These are phyloP conservation scores for Trichosporon ovoides DNA, from an alignment of 1,284 basidiomycete species.

Conservation along the genomic window DNA sequence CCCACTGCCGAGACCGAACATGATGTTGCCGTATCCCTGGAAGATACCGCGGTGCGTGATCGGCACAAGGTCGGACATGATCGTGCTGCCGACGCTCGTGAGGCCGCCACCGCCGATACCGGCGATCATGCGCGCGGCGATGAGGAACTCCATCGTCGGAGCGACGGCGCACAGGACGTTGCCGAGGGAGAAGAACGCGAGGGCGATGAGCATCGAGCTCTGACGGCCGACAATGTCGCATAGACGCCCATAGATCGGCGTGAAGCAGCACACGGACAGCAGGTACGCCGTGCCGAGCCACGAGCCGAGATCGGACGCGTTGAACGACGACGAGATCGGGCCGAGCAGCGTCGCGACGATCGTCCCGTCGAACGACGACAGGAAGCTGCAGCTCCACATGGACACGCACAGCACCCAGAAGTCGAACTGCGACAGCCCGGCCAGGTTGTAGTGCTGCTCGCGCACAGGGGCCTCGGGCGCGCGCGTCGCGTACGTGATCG, in stretches of 20 bases:
- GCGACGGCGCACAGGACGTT: conserved; percentile 77
- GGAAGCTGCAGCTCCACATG: conserved; percentile 51
- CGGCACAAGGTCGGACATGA: conserved; percentile 49
- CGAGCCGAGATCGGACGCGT: conserved; percentile 57
- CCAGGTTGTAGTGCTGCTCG: conserved; percentile 36
- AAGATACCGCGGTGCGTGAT: conserved; percentile 81
- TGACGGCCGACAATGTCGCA: conserved; percentile 82
- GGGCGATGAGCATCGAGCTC: conserved; percentile 63
- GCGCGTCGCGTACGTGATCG: conserved; percentile 16
- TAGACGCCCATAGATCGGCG: conserved; percentile 79
- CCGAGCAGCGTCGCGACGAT: conserved; percentile 57
- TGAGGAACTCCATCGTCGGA: conserved; percentile 74
- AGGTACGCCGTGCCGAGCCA: conserved; percentile 78
- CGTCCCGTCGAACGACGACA: conserved; percentile 72
- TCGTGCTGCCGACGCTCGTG: conserved; percentile 38
- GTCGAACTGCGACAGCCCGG: conserved; percentile 26
- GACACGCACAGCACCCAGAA: conserved; percentile 37
- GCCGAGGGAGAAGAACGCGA: conserved; percentile 73
- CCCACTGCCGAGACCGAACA: conserved; percentile 53
- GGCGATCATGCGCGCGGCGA: conserved; percentile 71
- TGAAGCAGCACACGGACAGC: conserved; percentile 80
- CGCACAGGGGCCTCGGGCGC: conserved; percentile 13
- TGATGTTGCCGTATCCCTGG: conserved; percentile 82
- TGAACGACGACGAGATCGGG: conserved; percentile 44
- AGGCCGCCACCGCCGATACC: conserved; percentile 85